Base-by-base conservation (phyloP, 163 green algal species). In the Scenedesmus sp. region DNA sequence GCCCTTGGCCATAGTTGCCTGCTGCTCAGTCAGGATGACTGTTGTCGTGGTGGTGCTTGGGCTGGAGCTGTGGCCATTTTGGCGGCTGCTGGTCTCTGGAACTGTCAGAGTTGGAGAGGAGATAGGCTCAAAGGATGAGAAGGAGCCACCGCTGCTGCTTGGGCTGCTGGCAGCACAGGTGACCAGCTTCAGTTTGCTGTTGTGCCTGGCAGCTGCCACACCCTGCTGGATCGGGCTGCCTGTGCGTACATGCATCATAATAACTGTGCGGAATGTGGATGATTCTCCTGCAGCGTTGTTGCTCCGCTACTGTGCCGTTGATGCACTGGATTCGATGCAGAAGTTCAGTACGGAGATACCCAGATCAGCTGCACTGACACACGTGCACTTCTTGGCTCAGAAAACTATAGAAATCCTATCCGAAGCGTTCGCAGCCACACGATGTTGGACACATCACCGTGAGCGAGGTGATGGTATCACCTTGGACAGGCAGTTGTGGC, bases 11-110 rank as follows among this genome's bases (percentile, higher is more conserved):
- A 82, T 81, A 4, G 12, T 34, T 6, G 86, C 66, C 67, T 90
- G 86, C 52, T 84, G 64, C 66, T 66, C 52, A n/a, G 46, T 74
- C 46, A 90, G 52, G 55, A 90, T 90, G 55, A 90, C 86, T 7
- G 55, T 70, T 18, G 77, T 84, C 1, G 70, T 52, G 70, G 70
- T 79, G 77, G 34, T 60, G 55, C 55, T 87, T 1, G 54, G 20
- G 54, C 54, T 46, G 20, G 20, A 34, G 55, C 54, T 66, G 82
- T 64, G 18, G 16, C 18, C 20, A 18, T 66, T 66, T 2, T 46
- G 82, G 82, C 82, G 54, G 54, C 23, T 87, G 82, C 82, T 70
- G 82, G 82, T 87, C 6, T 34, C 82, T 54, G 64, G 56, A 8
- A 76, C 59, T 12, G 57, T 88, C 3, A 57, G 10, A 16, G 23